A percentile compares a stretch with the other conserved stretches of the same genome.
These are phyloP conservation scores for Talaromyces liani DNA, from an alignment of 495 filamentous ascomycete species.

Conservation along the genomic window DNA sequence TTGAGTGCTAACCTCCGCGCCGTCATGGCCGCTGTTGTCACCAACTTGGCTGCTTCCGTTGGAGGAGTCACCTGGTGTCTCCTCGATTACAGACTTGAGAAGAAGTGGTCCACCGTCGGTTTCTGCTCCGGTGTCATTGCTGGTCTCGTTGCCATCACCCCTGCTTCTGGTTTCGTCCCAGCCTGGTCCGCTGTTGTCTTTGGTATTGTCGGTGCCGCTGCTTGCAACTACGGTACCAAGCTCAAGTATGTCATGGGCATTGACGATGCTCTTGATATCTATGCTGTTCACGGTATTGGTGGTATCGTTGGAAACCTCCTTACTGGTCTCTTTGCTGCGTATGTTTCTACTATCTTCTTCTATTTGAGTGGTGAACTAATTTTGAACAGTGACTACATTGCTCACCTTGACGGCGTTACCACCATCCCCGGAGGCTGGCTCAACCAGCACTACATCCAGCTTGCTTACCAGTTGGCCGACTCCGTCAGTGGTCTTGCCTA, in stretches of 20 bases:
- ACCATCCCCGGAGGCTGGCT: constrained; percentile 81
- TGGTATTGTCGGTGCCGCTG: constrained; percentile 72
- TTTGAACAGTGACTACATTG: constrained; percentile 65
- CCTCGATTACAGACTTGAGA: constrained; percentile 87
- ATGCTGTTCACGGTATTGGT: constrained; percentile 84
- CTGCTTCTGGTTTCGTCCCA: constrained; percentile 85
- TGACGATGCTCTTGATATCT: constrained; percentile 91
- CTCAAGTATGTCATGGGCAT: constrained; percentile 82
- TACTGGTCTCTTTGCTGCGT: constrained; percentile 88
- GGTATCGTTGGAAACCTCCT: constrained; percentile 84
- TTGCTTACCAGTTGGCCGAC: constrained; percentile 84
- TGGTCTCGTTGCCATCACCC: constrained; percentile 88
- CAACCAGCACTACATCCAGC: constrained; percentile 83
- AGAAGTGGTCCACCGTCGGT: constrained; percentile 94
- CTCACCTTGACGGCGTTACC: constrained; percentile 71
- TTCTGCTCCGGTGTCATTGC: constrained; percentile 95
- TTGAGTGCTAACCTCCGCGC: constrained; percentile 79
- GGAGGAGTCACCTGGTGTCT: constrained; percentile 95
- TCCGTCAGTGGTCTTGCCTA: constrained; percentile 77
- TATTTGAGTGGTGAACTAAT: not conserved
- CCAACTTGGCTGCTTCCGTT: constrained; percentile 49
- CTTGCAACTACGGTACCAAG: constrained; percentile 95
- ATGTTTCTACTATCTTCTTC: constrained; percentile 22
- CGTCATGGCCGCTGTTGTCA: constrained; percentile 52
- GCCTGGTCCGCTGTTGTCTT: constrained; percentile 89